Base-by-base conservation (phyloP, 2,329 filamentous ascomycete genomes). In the Zasmidium angulare region DNA sequence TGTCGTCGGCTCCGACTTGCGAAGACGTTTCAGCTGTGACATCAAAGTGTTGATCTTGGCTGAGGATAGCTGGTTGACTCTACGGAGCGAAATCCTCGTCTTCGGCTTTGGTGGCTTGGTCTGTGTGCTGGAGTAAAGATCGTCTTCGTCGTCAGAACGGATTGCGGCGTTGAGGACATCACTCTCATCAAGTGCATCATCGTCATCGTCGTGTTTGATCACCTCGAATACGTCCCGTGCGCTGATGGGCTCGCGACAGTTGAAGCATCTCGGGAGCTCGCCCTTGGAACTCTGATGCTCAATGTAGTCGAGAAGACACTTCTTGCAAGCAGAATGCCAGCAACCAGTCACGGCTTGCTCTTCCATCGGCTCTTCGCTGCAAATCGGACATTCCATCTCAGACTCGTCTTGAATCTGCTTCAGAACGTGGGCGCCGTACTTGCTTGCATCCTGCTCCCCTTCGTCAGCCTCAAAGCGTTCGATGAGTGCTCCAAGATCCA, bases 311-410 rank as follows among this genome's bases (percentile, higher is more conserved):
- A 96, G 79, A n/a, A 98, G 78, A 69, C 95, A 99, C 63, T 90
- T 89, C 76, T 95, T 96, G 79, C 95, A 99, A 0, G 95, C 93
- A 31, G 91, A 96, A 75, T 99, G 95, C 92, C 95, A 99, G 76
- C 95, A 99, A 0, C 91, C 91, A 0, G 95, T 98, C 1, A 99
- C 95, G 0, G 90, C 89, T 71, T 96, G 93, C 55, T 97, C 89
- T 46, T 91, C 85, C 92, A 98, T 98, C 2, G 93, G 92, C 73
- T 98, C 95, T 74, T 98, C 93, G 2, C 90, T 86, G 76, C 95
- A 99, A 54, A 99, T 90, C 0, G 95, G 93, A 69, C 95, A 99
- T 77, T 99, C 95, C 61, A 89, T 89, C 60, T 89, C 86, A 0
- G 90, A 87, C 70, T 98, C 93, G 56, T 90, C 90, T 65, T 96